phyloP scores from a whole-genome alignment of 140 eudicot genomes.

The Senecio squalidus region DNA sequence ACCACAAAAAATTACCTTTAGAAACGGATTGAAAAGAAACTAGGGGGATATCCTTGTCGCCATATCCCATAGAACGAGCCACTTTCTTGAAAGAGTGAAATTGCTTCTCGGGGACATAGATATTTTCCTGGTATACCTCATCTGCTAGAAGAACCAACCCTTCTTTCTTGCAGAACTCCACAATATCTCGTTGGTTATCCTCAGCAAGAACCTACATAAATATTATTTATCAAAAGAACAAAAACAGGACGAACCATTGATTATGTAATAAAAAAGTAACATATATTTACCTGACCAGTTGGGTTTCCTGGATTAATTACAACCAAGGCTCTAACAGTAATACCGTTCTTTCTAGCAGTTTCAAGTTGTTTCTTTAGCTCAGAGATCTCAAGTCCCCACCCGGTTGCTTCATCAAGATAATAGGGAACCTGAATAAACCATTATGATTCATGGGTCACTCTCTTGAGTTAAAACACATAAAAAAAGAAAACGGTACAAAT shows the following conservation, averaged over 20 bases:
- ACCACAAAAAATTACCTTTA: constrained; percentile 46
- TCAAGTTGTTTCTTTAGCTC: constrained; percentile 85
- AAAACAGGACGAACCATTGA: neutral
- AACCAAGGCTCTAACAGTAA: constrained; percentile 79
- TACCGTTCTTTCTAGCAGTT: constrained; percentile 74
- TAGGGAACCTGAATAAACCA: constrained; percentile 78
- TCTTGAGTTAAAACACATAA: too few relatives aligned
- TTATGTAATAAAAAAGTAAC: neutral
- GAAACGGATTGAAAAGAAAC: constrained; percentile 95
- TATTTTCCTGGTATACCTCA: constrained; percentile 94
- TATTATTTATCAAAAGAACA: neutral
- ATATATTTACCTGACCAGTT: constrained; percentile 73
- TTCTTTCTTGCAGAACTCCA: constrained; percentile 91
- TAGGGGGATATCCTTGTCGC: constrained; percentile 79
- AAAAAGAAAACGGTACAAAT: neutral
- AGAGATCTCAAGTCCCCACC: constrained; percentile 91
- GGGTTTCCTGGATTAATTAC: constrained; percentile 99
- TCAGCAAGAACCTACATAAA: constrained; percentile 75
- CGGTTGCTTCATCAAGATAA: constrained; percentile 95
- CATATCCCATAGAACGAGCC: constrained; percentile 79
- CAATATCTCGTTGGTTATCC: constrained; percentile 80
- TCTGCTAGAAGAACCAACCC: constrained; percentile 96
- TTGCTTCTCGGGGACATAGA: constrained; percentile 79
- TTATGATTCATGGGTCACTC: neutral
- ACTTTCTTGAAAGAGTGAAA: constrained; percentile 95